phyloP scores from a whole-genome alignment of 148 eudicot species.

The Vaccinium darrowii region DNA sequence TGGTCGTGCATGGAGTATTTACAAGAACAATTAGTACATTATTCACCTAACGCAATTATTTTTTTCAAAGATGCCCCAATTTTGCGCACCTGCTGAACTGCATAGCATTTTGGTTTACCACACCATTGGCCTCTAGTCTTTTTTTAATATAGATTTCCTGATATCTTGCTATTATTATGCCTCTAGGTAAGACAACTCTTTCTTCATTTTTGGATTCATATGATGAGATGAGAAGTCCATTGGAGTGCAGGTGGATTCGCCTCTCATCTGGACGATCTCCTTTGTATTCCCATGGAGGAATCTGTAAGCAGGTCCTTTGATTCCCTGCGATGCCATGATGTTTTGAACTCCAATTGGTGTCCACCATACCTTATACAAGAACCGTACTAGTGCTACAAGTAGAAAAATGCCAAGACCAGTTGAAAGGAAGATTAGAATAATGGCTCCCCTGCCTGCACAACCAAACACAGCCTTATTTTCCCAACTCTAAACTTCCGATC shows the following conservation, averaged over 20 bases:
- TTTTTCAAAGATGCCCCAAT: too few species aligned
- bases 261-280: constrained; percentile 16
- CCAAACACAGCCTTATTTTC: background rate
- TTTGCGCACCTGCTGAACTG: too few species aligned
- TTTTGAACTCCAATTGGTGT: background rate
- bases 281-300: constrained; percentile 27
- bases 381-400: background rate
- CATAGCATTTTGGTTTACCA: too few species aligned
- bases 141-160: too few species aligned
- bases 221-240: constrained; percentile 16
- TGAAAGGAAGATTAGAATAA: background rate
- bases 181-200: too few species aligned
- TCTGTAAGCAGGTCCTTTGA: constrained; percentile 22
- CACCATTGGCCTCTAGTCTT: too few species aligned
- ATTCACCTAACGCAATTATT: too few species aligned
- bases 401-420: background rate
- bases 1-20: too few species aligned
- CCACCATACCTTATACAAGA: constrained; percentile 14
- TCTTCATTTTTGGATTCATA: background rate
- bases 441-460: background rate
- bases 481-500: too few species aligned
- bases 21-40: too few species aligned
- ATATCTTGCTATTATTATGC: too few species aligned
- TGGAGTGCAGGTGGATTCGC: background rate
- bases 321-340: background rate